Base-by-base conservation (phyloP, 495 filamentous ascomycete species). In the Paragyromitra xinjiangensis region DNA sequence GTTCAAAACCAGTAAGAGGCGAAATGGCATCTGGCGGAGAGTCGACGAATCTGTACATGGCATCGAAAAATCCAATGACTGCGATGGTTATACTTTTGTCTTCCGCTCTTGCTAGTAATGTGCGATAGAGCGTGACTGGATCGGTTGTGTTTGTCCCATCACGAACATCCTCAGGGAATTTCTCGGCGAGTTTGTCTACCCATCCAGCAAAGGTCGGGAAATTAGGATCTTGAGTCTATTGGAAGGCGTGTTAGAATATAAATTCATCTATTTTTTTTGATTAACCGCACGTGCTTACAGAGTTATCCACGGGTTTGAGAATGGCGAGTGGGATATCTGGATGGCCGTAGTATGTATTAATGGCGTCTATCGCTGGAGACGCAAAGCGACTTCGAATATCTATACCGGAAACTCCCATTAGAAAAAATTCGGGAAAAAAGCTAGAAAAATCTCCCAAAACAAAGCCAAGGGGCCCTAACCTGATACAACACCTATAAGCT, bases 171-270 rank as follows among this genome's bases (percentile, higher is more conserved):
- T 87, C 83, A 0, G 82, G 80, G 22, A 87, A 85, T 19, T 83
- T 83, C 53, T 87, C 83, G 2, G 85, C 84, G 22, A 88, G 81
- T 26, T 85, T 86, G 5, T 84, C 84, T 12, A 88, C 51, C 39
- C 81, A 83, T 8, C 79, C 81, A 1, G 72, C 79, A 39, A 58
- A 81, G n/a, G 75, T 66, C 0, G 80, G 69, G 42, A 74, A 51
- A 0, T 80, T 71, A 2, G 82, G 81, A 64, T 75, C 77, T 58
- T 73, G 63, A 4, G 80, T 83, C 81, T 82, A 63, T 42, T 51
- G 9, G 16, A 16, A 24, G 58, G 59, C 19, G 19, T 9, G 34
- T 62, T 22, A 62, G 59, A 3, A 12, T 5, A 19, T 19, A 22
- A 62, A 40, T 42, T 9, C 37, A 22, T 63, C 45, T 39, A 69